phyloP scores from a whole-genome alignment of 2,329 filamentous ascomycete genomes.

The Eurotiales sp. region DNA sequence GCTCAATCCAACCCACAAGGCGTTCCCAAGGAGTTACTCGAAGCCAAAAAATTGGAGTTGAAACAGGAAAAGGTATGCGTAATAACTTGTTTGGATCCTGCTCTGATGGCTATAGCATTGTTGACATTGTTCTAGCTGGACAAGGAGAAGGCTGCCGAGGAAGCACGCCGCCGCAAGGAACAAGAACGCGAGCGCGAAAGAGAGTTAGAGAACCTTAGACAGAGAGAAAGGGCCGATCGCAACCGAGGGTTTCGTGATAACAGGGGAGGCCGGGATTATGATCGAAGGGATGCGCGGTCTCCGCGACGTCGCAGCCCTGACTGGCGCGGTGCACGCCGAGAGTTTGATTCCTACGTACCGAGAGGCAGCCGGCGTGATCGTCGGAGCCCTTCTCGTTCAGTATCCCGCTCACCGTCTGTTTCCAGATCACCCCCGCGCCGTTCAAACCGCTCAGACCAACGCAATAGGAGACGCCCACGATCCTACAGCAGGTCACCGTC shows the following conservation, averaged over 20 bases:
- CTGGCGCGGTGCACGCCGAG: constrained; percentile 43
- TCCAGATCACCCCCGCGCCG: constrained; percentile 31
- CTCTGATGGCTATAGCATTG: too few species aligned
- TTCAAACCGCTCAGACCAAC: constrained; percentile 22
- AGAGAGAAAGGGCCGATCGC: constrained; percentile 44
- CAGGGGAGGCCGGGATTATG: constrained; percentile 35
- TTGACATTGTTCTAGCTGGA: constrained; percentile 57
- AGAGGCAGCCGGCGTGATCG: constrained; percentile 38
- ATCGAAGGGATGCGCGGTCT: constrained; percentile 47
- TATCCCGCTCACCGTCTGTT: constrained; percentile 27
- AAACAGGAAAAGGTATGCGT: constrained; percentile 80
- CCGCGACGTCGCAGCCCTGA: constrained; percentile 48
- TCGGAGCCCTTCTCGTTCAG: constrained; percentile 29
- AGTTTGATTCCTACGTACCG: constrained; percentile 57
- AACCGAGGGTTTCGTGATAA: constrained; percentile 30
- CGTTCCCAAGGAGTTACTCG: constrained; percentile 88
- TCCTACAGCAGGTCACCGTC: constrained; percentile 38
- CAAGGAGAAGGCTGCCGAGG: constrained; percentile 75
- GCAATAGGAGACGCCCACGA: constrained; percentile 30
- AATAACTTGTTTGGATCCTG: too few species aligned
- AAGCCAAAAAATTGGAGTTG: constrained; percentile 93
- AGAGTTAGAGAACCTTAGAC: constrained; percentile 64
- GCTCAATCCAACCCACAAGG: constrained; percentile 85
- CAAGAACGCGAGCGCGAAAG: constrained; percentile 68
- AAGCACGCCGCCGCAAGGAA: constrained; percentile 67